phyloP scores from a whole-genome alignment of 768 basidiomycete species.

The Hysterangium stoloniferum region DNA sequence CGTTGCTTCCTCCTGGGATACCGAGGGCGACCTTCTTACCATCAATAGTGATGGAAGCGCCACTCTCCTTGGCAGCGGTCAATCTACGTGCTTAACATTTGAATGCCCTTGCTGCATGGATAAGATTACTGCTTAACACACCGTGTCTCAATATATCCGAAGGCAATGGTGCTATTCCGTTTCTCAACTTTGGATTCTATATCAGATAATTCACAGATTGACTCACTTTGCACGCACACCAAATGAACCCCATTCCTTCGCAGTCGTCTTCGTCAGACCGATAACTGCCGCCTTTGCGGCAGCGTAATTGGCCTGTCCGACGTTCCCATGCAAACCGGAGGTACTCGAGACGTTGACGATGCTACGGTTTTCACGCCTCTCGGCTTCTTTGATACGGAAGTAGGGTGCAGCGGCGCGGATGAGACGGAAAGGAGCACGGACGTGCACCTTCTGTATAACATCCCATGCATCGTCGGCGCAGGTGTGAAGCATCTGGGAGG shows the following conservation, averaged over 20 bases:
- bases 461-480: constrained; percentile 78
- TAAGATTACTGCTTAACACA: constrained; percentile 22
- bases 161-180: constrained; percentile 48
- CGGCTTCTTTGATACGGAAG: constrained; percentile 71
- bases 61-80: constrained; percentile 73
- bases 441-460: constrained; percentile 77
- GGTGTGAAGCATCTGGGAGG: constrained; percentile 83
- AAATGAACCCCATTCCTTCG: constrained; percentile 82
- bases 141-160: constrained; percentile 72
- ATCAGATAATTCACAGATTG: background rate
- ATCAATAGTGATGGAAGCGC: constrained; percentile 66
- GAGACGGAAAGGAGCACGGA: constrained; percentile 80
- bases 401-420: constrained; percentile 79
- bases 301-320: constrained; percentile 80
- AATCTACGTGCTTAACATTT: too few species aligned
- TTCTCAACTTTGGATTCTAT: background rate
- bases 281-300: constrained; percentile 72
- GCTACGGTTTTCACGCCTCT: constrained; percentile 55
- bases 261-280: constrained; percentile 78
- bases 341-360: constrained; percentile 79
- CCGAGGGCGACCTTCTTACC: constrained; percentile 82
- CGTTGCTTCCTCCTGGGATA: constrained; percentile 47
- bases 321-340: constrained; percentile 79
- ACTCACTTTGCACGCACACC: constrained; percentile 64
- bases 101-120: too few species aligned